A percentile compares a stretch with the other conserved stretches of the same genome.
Conservation (phyloP, 1,284 basidiomycete genomes). For the Termitomyces sp. region DNA sequence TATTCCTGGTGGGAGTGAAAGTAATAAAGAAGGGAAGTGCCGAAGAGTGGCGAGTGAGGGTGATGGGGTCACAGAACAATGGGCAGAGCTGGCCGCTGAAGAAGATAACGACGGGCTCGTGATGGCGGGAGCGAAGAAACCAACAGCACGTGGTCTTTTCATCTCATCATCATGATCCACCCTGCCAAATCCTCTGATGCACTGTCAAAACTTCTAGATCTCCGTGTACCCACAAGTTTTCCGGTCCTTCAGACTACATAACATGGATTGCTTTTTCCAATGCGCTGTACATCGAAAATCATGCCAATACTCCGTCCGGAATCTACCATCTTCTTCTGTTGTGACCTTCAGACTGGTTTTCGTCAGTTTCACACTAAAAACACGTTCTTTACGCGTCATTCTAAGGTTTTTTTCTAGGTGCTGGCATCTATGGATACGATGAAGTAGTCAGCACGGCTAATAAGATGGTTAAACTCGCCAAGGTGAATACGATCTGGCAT, state of each 20-base stretch:
- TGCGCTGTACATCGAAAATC: conserved; percentile 15
- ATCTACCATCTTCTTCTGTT: conserved; percentile 66
- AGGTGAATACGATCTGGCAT: conserved; percentile 35
- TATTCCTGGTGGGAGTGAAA: conserved; percentile 25
- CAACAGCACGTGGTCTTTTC: conserved; percentile 16
- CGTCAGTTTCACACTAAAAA: conserved; percentile 38
- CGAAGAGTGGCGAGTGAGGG: conserved; percentile 16
- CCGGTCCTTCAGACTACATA: not conserved
- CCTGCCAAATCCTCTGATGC: conserved; percentile 1
- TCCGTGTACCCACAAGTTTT: conserved; percentile 14
- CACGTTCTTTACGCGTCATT: not conserved
- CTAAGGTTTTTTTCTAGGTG: conserved; percentile 28
- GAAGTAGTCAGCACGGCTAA: conserved; percentile 61
- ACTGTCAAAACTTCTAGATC: conserved; percentile 4
- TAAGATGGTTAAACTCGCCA: conserved; percentile 77
- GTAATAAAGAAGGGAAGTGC: conserved; percentile 24
- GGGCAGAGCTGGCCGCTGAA: conserved; percentile 15
- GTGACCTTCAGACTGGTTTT: conserved; percentile 77
- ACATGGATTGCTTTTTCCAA: not conserved
- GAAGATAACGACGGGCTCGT: conserved; percentile 13
- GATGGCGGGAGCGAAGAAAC: conserved; percentile 18
- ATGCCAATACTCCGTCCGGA: conserved; percentile 36
- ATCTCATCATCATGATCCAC: not conserved
- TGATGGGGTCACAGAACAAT: conserved; percentile 9
- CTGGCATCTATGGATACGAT: conserved; percentile 64